These are phyloP conservation scores for Sporobolomyces phaffii DNA, from an alignment of 768 basidiomycete species.

Conservation along the genomic window DNA sequence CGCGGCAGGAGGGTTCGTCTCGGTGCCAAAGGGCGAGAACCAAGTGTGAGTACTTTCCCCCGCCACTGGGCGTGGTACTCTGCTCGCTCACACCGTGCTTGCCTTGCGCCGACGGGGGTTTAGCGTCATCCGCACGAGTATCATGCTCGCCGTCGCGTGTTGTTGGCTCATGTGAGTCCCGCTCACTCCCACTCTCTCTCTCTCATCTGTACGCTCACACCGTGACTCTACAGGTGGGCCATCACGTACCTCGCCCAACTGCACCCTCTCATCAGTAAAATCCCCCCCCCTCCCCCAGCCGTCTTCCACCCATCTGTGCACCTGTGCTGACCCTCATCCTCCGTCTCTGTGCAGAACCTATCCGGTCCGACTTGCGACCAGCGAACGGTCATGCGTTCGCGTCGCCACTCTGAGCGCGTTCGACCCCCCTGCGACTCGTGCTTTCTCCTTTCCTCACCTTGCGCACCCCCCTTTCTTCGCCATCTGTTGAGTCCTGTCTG, in stretches of 20 bases:
- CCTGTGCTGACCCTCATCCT: no score
- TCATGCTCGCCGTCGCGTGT: slow-evolving; percentile 68
- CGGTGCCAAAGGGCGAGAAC: slow-evolving; percentile 76
- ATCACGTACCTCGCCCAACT: slow-evolving; percentile 94
- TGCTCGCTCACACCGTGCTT: neutral
- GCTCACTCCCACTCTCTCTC: no score
- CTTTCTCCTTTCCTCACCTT: neutral
- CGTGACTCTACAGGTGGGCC: slow-evolving; percentile 57
- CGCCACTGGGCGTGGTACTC: no score
- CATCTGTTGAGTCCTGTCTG: no score
- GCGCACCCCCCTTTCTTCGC: neutral
- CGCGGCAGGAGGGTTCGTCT: slow-evolving; percentile 57
- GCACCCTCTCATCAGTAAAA: slow-evolving; percentile 76
- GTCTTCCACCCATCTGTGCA: no score
- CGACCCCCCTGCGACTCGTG: neutral
- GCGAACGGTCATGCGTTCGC: neutral
- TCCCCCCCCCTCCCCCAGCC: neutral
- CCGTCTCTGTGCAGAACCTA: slow-evolving; percentile 10
- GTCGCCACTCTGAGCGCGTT: neutral
- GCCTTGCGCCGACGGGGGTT: neutral
- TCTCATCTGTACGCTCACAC: neutral
- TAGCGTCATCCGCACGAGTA: slow-evolving; percentile 74
- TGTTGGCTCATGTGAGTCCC: slow-evolving; percentile 69
- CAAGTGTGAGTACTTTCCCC: slow-evolving; percentile 90
- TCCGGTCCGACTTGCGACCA: slow-evolving; percentile 17